A percentile compares a stretch with the other conserved stretches of the same genome.
Conservation (phyloP, 129 eudicot genomes). For the Erigeron canadensis region DNA sequence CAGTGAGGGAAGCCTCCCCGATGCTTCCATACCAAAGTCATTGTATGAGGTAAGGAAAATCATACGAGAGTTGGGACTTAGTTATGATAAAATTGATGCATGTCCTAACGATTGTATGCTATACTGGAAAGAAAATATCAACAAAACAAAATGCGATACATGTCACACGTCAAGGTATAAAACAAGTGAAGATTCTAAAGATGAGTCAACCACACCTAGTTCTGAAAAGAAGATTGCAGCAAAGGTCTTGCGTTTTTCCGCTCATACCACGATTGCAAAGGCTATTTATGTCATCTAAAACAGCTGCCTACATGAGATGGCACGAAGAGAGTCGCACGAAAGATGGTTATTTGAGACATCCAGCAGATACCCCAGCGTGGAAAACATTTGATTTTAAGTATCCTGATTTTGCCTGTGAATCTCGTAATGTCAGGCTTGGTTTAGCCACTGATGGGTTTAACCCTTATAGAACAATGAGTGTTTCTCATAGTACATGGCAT, state of each 20-base stretch:
- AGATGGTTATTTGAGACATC: not conserved
- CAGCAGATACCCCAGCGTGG: not conserved
- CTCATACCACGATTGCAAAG: constrained; percentile 6
- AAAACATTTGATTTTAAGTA: constrained; percentile 1
- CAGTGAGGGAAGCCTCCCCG: not conserved
- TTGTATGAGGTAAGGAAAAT: not conserved
- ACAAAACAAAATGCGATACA: not conserved
- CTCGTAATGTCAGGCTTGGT: constrained; percentile 11
- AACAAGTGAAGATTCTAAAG: not conserved
- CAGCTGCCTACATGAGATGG: not conserved
- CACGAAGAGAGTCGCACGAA: not conserved
- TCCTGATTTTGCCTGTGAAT: not conserved
- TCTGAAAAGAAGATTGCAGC: not conserved
- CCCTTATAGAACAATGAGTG: not conserved
- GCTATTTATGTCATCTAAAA: not conserved
- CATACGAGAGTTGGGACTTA: not conserved
- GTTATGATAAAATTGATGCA: not conserved
- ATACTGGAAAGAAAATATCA: not conserved
- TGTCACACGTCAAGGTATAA: not conserved
- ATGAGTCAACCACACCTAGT: not conserved
- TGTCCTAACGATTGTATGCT: constrained; percentile 8
- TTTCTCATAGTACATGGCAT: not conserved
- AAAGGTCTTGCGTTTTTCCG: not conserved
- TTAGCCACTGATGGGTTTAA: constrained; percentile 3
- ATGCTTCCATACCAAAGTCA: not conserved